phyloP scores from a whole-genome alignment of 2,329 filamentous ascomycete genomes.

The Shiraia sp. region DNA sequence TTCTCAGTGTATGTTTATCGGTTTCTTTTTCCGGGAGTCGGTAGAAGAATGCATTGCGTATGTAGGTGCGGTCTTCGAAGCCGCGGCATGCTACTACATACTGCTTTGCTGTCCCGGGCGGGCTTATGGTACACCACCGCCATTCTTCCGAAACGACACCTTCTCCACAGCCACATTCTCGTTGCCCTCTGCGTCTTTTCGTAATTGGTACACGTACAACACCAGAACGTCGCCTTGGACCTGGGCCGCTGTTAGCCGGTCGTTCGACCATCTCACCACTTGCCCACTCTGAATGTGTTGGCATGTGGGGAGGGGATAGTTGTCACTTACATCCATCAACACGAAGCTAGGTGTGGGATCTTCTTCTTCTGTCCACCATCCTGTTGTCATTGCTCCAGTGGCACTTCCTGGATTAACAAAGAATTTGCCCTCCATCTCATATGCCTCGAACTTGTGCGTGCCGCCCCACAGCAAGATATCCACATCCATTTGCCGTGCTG shows the following conservation, averaged over 20 bases:
- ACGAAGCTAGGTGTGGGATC: conserved; percentile 91
- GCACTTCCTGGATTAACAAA: conserved; percentile 72
- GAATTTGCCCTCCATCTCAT: conserved; percentile 73
- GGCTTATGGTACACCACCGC: conserved; percentile 46
- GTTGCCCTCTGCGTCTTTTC: conserved; percentile 56
- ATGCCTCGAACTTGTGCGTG: conserved; percentile 71
- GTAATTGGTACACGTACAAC: conserved; percentile 80
- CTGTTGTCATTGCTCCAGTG: conserved; percentile 66
- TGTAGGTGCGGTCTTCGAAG: conserved; percentile 1
- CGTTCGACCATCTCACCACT: conserved; percentile 1
- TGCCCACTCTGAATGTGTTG: no score
- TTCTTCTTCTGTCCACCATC: conserved; percentile 59
- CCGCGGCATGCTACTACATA: conserved; percentile 1
- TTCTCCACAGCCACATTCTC: conserved; percentile 61
- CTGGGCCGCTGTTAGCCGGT: conserved; percentile 52
- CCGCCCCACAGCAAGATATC: conserved; percentile 71
- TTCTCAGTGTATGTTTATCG: background rate
- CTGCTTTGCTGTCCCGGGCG: conserved; percentile 12
- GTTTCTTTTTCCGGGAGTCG: no score
- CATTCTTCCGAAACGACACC: conserved; percentile 59
- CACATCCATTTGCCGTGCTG: conserved; percentile 72
- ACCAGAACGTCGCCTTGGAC: conserved; percentile 96
- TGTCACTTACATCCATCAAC: conserved; percentile 85
- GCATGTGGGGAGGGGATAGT: no score
- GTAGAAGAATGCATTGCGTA: conserved; percentile 2